Evolutionary conservation across 1,284 basidiomycete species (phyloP), one percentile per base, ranked within the genome.

Genomic region (Cutaneotrichosporon arboriforme): DNA sequence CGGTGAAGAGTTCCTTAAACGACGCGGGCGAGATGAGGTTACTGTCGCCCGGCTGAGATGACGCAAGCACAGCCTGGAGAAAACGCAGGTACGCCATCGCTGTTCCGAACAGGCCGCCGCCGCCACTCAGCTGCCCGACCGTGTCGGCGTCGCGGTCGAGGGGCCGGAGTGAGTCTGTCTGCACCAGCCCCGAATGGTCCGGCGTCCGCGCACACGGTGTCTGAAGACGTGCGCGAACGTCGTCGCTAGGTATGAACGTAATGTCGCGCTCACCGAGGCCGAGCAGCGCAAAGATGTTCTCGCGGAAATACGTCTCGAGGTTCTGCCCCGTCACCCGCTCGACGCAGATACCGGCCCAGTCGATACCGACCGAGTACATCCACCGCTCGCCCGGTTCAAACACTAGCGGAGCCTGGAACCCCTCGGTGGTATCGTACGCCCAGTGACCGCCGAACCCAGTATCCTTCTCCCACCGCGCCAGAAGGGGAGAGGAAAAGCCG

Each of bases 311-410:
- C 1, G 62, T 63, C 42, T 69, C 68, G 7, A 74, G 61, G 1
- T 47, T 49, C 18, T 52, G 34, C 2, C 67, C 68, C 1, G 60
- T 62, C 18, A 64, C 52, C 20, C 73, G 65, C 38, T 61, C 59
- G 39, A 76, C 61, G 45, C 68, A 21, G 46, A 61, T 37, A 2
- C 66, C 73, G 31, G 65, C 61, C 67, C 66, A 73, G 51, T 76
- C 76, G 31, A 72, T 69, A 0, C 67, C 66, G 36, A 58, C 56
- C 8, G 52, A 51, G 59, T 72, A 72, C 26, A 17, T 21, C 52
- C 56, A 73, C 4, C 47, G 46, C 2, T 59, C 62, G 2, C 68
- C 69, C 7, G 69, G 71, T 40, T 70, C 63, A 48, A 59, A 71
- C 14, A 66, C 36, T n/a, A 60, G 56, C 3, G 63, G 63, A 21